These are phyloP conservation scores for Excoecaria cochinchinensis DNA, from an alignment of 345 rosid species.

Conservation along the genomic window DNA sequence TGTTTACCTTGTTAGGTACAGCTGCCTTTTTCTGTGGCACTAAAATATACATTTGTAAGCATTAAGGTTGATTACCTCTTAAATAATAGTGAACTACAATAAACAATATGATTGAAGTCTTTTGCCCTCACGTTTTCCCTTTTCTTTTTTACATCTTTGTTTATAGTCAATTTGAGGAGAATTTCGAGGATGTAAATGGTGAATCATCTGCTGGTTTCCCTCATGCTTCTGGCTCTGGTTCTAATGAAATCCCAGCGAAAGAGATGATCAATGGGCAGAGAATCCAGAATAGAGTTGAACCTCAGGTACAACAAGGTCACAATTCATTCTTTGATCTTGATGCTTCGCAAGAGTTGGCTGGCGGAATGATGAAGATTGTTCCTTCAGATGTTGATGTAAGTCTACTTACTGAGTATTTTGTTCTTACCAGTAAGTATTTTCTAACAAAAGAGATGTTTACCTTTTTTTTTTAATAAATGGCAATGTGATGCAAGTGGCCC, in stretches of 20 bases:
- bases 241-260: conserved; percentile 51
- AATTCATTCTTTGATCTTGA: conserved; percentile 49
- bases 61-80: conserved; percentile 6
- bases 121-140: not conserved
- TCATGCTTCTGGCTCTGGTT: conserved; percentile 58
- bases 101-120: not conserved
- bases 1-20: conserved; percentile 89
- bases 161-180: conserved; percentile 88
- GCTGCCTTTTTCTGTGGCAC: not conserved
- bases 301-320: conserved; percentile 41
- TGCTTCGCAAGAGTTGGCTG: conserved; percentile 66
- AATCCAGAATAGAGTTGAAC: conserved; percentile 40
- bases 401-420: conserved; percentile 4
- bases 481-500: not conserved
- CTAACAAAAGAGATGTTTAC: not conserved
- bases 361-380: conserved; percentile 87
- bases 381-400: conserved; percentile 87
- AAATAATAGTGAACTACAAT: not conserved
- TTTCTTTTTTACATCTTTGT: not conserved
- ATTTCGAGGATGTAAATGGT: conserved; percentile 72
- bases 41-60: not conserved
- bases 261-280: conserved; percentile 39
- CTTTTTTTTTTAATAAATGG: not conserved
- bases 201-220: conserved; percentile 49
- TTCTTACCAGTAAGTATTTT: not conserved